A percentile compares a stretch with the other conserved stretches of the same genome.
Evolutionary conservation across 2,329 filamentous ascomycete species (phyloP).

Genomic region (Xenosphaeropsis pyriputrescens): DNA sequence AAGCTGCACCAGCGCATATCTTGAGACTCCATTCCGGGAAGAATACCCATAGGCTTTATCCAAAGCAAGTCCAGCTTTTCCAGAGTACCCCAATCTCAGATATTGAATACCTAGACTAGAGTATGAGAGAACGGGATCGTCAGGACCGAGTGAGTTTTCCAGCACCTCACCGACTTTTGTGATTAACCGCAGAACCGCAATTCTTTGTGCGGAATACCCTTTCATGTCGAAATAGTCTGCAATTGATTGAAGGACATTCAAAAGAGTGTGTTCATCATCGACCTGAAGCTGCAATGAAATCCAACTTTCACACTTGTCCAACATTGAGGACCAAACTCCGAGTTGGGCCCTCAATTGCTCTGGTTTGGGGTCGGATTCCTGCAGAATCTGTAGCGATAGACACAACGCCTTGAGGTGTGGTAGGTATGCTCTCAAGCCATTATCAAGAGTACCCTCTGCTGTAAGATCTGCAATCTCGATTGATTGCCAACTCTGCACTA

Average conservation of each 20-base stretch:
- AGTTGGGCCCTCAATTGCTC: constrained; percentile 10
- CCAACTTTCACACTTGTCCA: constrained; percentile 25
- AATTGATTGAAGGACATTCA: constrained; percentile 34
- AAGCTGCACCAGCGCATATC: constrained; percentile 35
- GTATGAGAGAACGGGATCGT: constrained; percentile 24
- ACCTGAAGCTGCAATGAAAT: constrained; percentile 25
- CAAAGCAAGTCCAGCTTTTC: constrained; percentile 41
- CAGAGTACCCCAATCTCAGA: constrained; percentile 42
- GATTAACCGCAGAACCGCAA: constrained; percentile 32
- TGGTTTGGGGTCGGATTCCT: constrained; percentile 10
- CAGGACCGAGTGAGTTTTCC: constrained; percentile 20
- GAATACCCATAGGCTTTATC: constrained; percentile 38
- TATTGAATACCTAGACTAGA: constrained; percentile 34
- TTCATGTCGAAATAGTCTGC: constrained; percentile 41
- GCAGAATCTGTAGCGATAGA: constrained; percentile 12
- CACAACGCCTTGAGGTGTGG: constrained; percentile 12
- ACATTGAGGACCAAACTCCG: constrained; percentile 20
- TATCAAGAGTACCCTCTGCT: neutral
- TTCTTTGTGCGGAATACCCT: constrained; percentile 32
- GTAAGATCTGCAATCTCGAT: too few species aligned
- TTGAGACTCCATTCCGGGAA: constrained; percentile 22
- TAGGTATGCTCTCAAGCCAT: constrained; percentile 10
- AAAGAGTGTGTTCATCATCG: constrained; percentile 32
- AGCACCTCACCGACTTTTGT: constrained; percentile 30
- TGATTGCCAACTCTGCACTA: too few species aligned